Conservation (phyloP, 1,284 basidiomycete species). For the Boletus semigastroideus region DNA sequence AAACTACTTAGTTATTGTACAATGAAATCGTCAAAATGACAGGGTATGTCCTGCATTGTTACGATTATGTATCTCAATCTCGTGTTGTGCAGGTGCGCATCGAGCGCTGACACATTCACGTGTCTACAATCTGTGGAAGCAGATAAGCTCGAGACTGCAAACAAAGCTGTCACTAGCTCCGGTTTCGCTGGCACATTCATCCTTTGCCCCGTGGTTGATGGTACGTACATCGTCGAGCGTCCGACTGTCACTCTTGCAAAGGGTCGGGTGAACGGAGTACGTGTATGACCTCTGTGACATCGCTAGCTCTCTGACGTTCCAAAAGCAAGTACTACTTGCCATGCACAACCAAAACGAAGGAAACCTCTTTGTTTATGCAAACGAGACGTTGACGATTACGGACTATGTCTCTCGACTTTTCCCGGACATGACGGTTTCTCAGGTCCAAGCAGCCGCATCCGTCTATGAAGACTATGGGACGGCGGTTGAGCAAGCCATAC, state of each 20-base stretch:
- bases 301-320: neutral
- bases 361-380: slow-evolving; percentile 12
- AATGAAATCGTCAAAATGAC: slow-evolving; percentile 11
- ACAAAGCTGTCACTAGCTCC: slow-evolving; percentile 13
- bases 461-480: slow-evolving; percentile 16
- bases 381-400: slow-evolving; percentile 5
- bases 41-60: slow-evolving; percentile 9
- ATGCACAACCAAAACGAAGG: slow-evolving; percentile 20
- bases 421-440: slow-evolving; percentile 12
- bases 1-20: slow-evolving; percentile 18
- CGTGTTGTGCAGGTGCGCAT: slow-evolving; percentile 22
- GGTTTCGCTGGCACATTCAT: slow-evolving; percentile 29
- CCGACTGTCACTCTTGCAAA: slow-evolving; percentile 26
- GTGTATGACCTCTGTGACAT: neutral
- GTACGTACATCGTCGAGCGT: slow-evolving; percentile 33
- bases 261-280: slow-evolving; percentile 17
- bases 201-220: slow-evolving; percentile 36
- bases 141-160: slow-evolving; percentile 17
- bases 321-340: slow-evolving; percentile 8
- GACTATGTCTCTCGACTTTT: slow-evolving; percentile 25
- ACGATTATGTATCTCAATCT: neutral
- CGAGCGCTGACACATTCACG: slow-evolving; percentile 18
- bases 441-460: slow-evolving; percentile 8
- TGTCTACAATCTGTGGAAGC: slow-evolving; percentile 29
- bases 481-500: slow-evolving; percentile 12